Evolutionary conservation across 129 eudicot genomes (phyloP), one percentile per base, ranked within the genome.

Genomic region (Scalesia atractyloides): DNA sequence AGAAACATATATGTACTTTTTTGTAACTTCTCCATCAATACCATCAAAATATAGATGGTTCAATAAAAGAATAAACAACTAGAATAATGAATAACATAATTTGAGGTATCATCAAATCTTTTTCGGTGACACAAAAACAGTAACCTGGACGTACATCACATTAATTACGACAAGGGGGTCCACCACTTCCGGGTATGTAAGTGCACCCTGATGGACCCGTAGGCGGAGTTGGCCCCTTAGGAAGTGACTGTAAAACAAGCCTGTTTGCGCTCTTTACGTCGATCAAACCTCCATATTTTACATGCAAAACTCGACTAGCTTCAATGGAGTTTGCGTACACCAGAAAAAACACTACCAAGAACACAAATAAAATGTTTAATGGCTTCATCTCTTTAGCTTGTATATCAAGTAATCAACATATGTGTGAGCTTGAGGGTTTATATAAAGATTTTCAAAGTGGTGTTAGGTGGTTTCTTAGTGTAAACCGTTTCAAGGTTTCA

Each of bases 161-260:
- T 61, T 72, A 71, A 26, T 54, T 61, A 80, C 8, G 88, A 69
- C 90, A 85, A 26, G 61, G 66, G 0, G 57, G 54, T 18, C 85
- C 86, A 36, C 76, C 69, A 50, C 83, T 70, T 64, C 80, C 86
- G 15, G 95, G 88, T 65, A 85, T 75, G 65, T 81, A 18, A 51
- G 88, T 83, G 85, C 91, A 88, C 48, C 91, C 85, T 12, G 91
- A 81, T 59, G 88, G 86, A 26, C 85, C 91, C 22, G 95, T 79
- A 71, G 95, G 89, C 19, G 85, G 73, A 36, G 79, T 86, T 0
- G 81, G 80, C 5, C 91, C 88, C 73, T 44, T 83, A 15, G 80
- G 82, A 79, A 88, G 88, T 3, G 86, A 79, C 74, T 85, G 84
- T 49, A 82, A 75, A 51, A 82, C 73, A 50, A 60, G 19, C 5